phyloP scores from a whole-genome alignment of 768 basidiomycete genomes.

The Leccinellum luteum region DNA sequence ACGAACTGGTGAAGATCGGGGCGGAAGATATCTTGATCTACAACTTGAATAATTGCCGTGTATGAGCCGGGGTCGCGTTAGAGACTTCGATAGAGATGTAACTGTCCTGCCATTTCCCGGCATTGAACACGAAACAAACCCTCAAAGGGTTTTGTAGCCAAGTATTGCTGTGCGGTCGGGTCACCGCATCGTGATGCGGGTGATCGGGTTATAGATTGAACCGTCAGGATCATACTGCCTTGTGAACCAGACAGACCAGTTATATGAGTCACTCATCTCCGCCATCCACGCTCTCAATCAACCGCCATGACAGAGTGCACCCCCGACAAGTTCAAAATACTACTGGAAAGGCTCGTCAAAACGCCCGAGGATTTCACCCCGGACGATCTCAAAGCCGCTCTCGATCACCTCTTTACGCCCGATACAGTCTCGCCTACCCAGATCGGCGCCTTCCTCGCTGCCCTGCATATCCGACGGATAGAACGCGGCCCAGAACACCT shows the following conservation, averaged over 20 bases:
- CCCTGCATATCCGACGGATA: slow-evolving; percentile 74
- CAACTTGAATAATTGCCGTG: slow-evolving; percentile 91
- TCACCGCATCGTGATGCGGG: background rate
- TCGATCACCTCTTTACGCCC: slow-evolving; percentile 73
- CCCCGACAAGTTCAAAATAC: slow-evolving; percentile 64
- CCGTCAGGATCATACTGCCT: background rate
- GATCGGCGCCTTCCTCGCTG: slow-evolving; percentile 87
- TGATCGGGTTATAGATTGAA: background rate
- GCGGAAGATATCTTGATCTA: slow-evolving; percentile 91
- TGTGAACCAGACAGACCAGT: background rate
- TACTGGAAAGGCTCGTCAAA: slow-evolving; percentile 75
- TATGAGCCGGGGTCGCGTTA: slow-evolving; percentile 37
- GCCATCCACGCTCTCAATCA: background rate
- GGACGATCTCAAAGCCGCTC: slow-evolving; percentile 67
- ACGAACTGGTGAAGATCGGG: slow-evolving; percentile 74
- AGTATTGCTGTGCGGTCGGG: background rate
- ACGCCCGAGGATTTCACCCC: slow-evolving; percentile 81
- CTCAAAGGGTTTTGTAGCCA: background rate
- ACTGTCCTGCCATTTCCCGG: background rate
- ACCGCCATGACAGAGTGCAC: slow-evolving; percentile 27
- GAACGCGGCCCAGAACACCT: slow-evolving; percentile 77
- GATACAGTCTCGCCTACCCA: slow-evolving; percentile 65
- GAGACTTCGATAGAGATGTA: background rate
- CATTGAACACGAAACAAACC: background rate
- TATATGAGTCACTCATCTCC: background rate